Evolutionary conservation across 345 rosid species (phyloP).

Genomic region (Corchorus capsularis): DNA sequence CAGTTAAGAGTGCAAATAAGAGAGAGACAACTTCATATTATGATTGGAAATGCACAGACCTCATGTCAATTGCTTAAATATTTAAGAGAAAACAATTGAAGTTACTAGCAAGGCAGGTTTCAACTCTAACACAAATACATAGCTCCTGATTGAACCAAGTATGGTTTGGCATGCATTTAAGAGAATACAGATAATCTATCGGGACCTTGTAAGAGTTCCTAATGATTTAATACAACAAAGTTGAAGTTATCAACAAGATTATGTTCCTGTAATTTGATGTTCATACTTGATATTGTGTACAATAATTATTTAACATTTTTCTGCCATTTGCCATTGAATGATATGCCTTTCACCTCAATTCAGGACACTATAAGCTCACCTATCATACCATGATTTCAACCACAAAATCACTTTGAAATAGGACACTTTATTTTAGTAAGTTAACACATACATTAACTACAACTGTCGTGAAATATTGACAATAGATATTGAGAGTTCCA

Average conservation of each 20-base stretch:
- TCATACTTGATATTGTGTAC: constrained; percentile 4
- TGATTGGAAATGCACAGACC: not conserved
- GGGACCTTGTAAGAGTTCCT: not conserved
- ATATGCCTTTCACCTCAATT: not conserved
- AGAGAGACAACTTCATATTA: not conserved
- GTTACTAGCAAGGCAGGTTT: not conserved
- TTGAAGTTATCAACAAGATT: not conserved
- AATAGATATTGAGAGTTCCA: not conserved
- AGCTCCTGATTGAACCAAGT: not conserved
- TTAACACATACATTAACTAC: not conserved
- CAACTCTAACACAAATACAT: not conserved
- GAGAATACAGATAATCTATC: not conserved
- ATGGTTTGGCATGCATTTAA: not conserved
- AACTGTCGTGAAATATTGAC: not conserved
- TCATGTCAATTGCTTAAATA: not conserved
- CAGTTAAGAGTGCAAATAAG: not conserved
- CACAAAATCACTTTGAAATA: not conserved
- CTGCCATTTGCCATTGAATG: not conserved
- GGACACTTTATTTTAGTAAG: not conserved
- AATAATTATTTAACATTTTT: not conserved
- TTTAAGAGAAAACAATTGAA: not conserved
- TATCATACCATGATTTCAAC: constrained; percentile 17
- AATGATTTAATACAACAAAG: not conserved
- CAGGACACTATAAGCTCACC: not conserved
- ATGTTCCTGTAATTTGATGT: not conserved